These are phyloP conservation scores for Mucuna pruriens DNA, from an alignment of 306 rosid species.

Conservation along the genomic window DNA sequence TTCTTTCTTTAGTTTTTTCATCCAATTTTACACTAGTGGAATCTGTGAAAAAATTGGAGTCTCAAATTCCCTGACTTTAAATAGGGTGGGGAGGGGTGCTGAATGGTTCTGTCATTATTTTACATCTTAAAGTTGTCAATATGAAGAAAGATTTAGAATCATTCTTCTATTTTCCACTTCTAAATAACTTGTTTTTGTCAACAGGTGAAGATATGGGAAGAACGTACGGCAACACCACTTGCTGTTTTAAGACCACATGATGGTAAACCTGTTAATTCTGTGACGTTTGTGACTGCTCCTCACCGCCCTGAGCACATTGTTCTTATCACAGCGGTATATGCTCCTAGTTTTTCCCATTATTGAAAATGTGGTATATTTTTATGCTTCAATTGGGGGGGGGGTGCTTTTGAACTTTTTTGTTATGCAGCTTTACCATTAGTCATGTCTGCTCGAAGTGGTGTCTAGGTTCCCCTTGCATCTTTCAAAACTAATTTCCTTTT, in stretches of 20 bases:
- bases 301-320: constrained; percentile 76
- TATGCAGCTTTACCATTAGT: constrained; percentile 21
- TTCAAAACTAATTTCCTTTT: constrained; percentile 30
- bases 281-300: constrained; percentile 75
- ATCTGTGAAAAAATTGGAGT: constrained; percentile 6
- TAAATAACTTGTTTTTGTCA: constrained; percentile 29
- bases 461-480: constrained; percentile 21
- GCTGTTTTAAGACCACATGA: constrained; percentile 72
- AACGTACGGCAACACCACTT: constrained; percentile 62
- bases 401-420: constrained; percentile 15
- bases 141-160: background rate
- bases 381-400: constrained; percentile 21
- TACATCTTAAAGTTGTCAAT: constrained; percentile 12
- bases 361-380: constrained; percentile 20
- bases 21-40: constrained; percentile 28
- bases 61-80: background rate
- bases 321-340: constrained; percentile 73
- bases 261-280: constrained; percentile 73
- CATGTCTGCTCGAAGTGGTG: constrained; percentile 11
- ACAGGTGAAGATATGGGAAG: constrained; percentile 86
- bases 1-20: constrained; percentile 15
- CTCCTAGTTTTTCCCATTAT: constrained; percentile 34
- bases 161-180: constrained; percentile 19
- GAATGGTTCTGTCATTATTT: constrained; percentile 18
- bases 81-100: background rate